These are phyloP conservation scores for Mikania micrantha DNA, from an alignment of 129 eudicot species.

Conservation along the genomic window DNA sequence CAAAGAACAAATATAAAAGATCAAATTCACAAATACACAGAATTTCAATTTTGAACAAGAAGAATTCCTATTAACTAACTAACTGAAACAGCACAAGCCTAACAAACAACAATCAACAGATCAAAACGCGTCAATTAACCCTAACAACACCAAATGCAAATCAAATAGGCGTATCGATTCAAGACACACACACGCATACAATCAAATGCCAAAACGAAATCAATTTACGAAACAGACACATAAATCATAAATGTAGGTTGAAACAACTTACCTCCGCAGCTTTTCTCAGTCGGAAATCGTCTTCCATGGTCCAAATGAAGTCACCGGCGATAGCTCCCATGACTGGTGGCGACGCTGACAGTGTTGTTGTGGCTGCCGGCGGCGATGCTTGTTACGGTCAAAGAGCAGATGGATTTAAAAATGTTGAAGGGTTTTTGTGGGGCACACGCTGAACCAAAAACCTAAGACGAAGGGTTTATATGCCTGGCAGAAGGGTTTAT, in stretches of 20 bases:
- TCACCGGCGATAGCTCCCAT: slow-evolving; percentile 68
- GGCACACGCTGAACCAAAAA: slow-evolving; percentile 6
- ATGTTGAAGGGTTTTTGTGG: slow-evolving; percentile 28
- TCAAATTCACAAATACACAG: too few species aligned
- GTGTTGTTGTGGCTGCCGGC: slow-evolving; percentile 33
- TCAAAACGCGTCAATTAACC: slow-evolving; percentile 6
- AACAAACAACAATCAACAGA: background rate
- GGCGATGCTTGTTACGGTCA: background rate
- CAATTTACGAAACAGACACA: background rate
- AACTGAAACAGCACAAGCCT: background rate
- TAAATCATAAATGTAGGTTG: slow-evolving; percentile 20
- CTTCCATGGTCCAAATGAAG: slow-evolving; percentile 50
- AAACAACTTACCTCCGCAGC: slow-evolving; percentile 54
- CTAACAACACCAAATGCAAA: background rate
- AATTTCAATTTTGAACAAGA: background rate
- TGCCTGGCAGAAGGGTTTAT: too few species aligned
- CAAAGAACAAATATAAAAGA: too few species aligned
- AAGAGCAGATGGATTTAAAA: background rate
- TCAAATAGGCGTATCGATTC: too few species aligned
- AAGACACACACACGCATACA: background rate
- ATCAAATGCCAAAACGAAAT: background rate
- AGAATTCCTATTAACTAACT: background rate
- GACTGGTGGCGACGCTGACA: slow-evolving; percentile 20
- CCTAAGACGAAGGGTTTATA: slow-evolving; percentile 4
- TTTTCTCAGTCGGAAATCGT: slow-evolving; percentile 55